phyloP scores from a whole-genome alignment of 176 grass and related monocot species.

The Oryza meridionalis region DNA sequence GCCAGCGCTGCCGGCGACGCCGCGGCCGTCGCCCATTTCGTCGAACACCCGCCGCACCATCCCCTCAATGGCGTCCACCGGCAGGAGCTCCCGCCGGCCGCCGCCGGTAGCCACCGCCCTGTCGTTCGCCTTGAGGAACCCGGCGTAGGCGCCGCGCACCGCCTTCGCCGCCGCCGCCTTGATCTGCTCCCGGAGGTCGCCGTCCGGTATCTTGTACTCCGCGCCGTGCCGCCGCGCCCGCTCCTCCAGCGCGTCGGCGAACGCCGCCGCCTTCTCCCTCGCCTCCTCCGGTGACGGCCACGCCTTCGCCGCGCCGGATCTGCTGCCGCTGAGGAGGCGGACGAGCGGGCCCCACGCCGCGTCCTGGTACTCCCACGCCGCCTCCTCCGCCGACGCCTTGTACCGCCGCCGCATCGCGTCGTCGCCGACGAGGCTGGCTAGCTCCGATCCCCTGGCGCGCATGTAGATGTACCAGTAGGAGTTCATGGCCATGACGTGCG shows the following conservation, averaged over 20 bases:
- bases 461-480: conserved; percentile 86
- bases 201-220: conserved; percentile 53
- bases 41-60: conserved; percentile 57
- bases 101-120: not conserved
- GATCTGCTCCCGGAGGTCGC: conserved; percentile 64
- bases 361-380: conserved; percentile 71
- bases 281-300: conserved; percentile 31
- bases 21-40: conserved; percentile 28
- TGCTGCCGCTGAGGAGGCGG: conserved; percentile 29
- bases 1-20: conserved; percentile 10
- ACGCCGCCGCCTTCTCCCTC: conserved; percentile 32
- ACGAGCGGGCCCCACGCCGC: conserved; percentile 52
- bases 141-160: conserved; percentile 58
- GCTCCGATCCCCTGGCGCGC: conserved; percentile 57
- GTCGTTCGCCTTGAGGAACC: conserved; percentile 56
- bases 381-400: conserved; percentile 66
- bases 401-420: conserved; percentile 52
- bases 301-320: conserved; percentile 17
- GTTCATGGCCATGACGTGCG: conserved; percentile 66
- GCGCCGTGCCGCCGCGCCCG: conserved; percentile 38
- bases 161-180: conserved; percentile 45
- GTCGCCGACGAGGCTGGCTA: conserved; percentile 59
- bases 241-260: conserved; percentile 49
- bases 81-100: conserved; percentile 28
- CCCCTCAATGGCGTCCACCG: conserved; percentile 45